These are phyloP conservation scores for Dioscorea dumetorum DNA, from an alignment of 106 monocot genomes.

Conservation along the genomic window DNA sequence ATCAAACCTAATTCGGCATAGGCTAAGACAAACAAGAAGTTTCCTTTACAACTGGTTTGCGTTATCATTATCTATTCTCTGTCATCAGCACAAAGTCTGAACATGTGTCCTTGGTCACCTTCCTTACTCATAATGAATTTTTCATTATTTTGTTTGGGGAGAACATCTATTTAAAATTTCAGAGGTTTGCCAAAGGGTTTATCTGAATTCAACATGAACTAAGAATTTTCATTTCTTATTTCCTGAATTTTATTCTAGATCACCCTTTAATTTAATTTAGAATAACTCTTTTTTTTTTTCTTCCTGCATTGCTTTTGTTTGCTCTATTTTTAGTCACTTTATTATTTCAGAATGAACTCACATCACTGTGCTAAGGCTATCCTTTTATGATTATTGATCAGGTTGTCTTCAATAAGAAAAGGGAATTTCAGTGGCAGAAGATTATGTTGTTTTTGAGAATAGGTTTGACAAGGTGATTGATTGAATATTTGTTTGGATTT, in stretches of 20 bases:
- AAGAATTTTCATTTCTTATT: neutral
- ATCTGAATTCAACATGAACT: neutral
- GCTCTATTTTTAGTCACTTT: neutral
- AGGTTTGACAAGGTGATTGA: conserved; percentile 49
- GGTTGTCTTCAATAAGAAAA: conserved; percentile 80
- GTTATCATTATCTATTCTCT: neutral
- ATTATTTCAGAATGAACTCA: neutral
- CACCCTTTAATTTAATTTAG: neutral
- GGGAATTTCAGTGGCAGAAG: conserved; percentile 68
- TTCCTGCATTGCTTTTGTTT: neutral
- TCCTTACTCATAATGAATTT: neutral
- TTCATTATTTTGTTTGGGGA: neutral
- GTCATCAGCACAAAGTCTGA: neutral
- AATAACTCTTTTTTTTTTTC: neutral
- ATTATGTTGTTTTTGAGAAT: conserved; percentile 59
- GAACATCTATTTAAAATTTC: neutral
- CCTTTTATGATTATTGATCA: conserved; percentile 5
- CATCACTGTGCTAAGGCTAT: neutral
- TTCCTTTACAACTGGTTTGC: neutral
- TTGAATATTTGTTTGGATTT: too few relatives aligned
- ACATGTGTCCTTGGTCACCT: neutral
- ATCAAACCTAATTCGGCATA: neutral
- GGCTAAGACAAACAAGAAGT: too few relatives aligned
- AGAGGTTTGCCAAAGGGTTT: neutral
- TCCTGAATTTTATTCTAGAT: neutral